Evolutionary conservation across 2,329 filamentous ascomycete genomes (phyloP), one percentile per base, ranked within the genome.

Genomic region (Penicillium capsulatum): DNA sequence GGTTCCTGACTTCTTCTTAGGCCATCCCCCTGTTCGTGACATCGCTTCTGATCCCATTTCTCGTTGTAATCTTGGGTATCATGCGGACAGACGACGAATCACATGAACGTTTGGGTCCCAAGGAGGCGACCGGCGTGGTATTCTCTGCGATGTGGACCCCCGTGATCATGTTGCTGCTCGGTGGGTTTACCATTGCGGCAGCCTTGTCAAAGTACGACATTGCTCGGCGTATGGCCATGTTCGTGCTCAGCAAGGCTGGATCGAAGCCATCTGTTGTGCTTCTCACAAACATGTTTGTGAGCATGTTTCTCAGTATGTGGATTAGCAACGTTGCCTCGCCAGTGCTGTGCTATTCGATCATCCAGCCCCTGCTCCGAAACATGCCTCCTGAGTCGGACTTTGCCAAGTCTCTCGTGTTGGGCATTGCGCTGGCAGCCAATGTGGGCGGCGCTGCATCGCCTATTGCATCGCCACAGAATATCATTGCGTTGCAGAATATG

Each of bases 61-160:
- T 98, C 9, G 90, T 86, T 30, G 90, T 98, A 11, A 72, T 94
- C 14, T 75, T 98, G 31, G 79, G 80, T 30, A 89, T 98, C 15
- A 86, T 95, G 45, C 81, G 88, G 20, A 79, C 83, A 20, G 86
- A 94, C 37, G 77, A 81, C 4, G 76, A 78, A 53, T 82, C 83
- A 1, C 74, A 87, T 45, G 68, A 71, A 31, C 80, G 91, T 15
- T 74, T 98, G 5, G 76, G 77, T n/a, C 79, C 89, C 3, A 90
- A 90, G 61, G 76, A 80, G 30, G 90, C 92, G 0, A 87, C 91
- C 0, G 74, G 78, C 17, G 91, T 85, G 57, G 84, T 96, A 42
- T 97, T 98, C 57, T 76, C 88, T 3, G 84, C 92, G 17, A 98
- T 98, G 92, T 98, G 92, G 92, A 96, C 91, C 3, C 91, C 92